Base-by-base conservation (phyloP, 805 yeast species). In the Citeromyces matritensis region DNA sequence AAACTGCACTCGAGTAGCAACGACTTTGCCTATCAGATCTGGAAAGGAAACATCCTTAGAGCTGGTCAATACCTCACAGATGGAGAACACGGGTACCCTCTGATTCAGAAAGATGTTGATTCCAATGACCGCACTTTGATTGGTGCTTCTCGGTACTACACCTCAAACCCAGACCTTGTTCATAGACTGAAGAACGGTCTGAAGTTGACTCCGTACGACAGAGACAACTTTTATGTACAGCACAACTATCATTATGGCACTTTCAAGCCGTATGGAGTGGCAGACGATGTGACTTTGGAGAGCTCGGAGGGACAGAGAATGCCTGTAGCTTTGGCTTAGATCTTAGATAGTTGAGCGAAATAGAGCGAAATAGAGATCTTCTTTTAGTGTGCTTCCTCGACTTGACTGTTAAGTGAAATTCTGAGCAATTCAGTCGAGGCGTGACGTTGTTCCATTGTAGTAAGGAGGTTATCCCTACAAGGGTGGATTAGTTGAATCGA, bases 81-180 rank as follows among this genome's bases (percentile, higher is more conserved):
- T 26, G 21, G 21, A 17, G 21, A 17, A 17, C 47, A 54, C 10
- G 42, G 55, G 33, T 51, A 36, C 29, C 29, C 35, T 25, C 47
- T 12, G 29, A 37, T 36, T 28, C 34, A 24, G 38, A 27, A 38
- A 6, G 44, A 41, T 29, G 40, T 44, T 13, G 39, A 37, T 14
- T 39, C 43, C 9, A 56, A 61, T 35, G 53, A 57, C 28, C 50
- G 65, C 41, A 68, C 76, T 3, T 45, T 65, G 32, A 48, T 64
- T 38, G 66, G 54, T 2, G 43, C 48, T 33, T 45, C 58, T 9
- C 49, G 69, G 41, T 49, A 45, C 37, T 63, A 37, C 39, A 58
- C 53, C 9, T 49, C 69, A 1, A 65, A 64, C 39, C 70, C 69
- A 6, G 69, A 64, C 41, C 48, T 65, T 11, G 48, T 49, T 2